phyloP scores from a whole-genome alignment of 2,329 filamentous ascomycete species.

The Fusarium solani-melongenae region DNA sequence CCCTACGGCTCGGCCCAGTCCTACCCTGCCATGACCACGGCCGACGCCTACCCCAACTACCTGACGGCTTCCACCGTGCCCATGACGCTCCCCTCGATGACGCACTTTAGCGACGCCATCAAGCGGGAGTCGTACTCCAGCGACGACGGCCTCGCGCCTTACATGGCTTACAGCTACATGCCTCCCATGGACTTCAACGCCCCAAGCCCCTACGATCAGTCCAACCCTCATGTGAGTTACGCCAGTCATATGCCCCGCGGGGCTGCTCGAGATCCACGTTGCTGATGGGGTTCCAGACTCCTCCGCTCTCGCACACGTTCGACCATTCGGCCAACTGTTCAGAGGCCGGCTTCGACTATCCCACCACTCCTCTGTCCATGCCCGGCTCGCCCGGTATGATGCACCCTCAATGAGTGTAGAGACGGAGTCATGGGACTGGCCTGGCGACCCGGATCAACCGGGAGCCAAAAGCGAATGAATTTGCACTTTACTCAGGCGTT shows the following conservation, averaged over 20 bases:
- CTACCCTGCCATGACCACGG: conserved; percentile 63
- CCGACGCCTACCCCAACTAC: conserved; percentile 67
- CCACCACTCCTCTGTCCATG: conserved; percentile 79
- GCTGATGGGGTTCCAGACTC: conserved; percentile 73
- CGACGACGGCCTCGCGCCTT: conserved; percentile 71
- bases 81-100: conserved; percentile 72
- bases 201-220: conserved; percentile 72
- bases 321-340: conserved; percentile 74
- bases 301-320: conserved; percentile 79
- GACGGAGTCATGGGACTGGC: background rate
- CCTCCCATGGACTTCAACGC: conserved; percentile 72
- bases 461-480: conserved; percentile 21
- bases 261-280: conserved; percentile 54
- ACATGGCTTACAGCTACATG: conserved; percentile 75
- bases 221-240: conserved; percentile 80
- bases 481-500: conserved; percentile 39
- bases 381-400: conserved; percentile 72
- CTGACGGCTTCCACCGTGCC: conserved; percentile 63
- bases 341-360: conserved; percentile 72
- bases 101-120: conserved; percentile 71
- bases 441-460: conserved; percentile 4
- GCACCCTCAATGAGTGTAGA: conserved; percentile 24
- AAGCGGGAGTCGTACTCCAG: conserved; percentile 72
- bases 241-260: conserved; percentile 53
- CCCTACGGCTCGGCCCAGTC: conserved; percentile 66